These are phyloP conservation scores for Talaromyces adpressus DNA, from an alignment of 495 filamentous ascomycete species.

Conservation along the genomic window DNA sequence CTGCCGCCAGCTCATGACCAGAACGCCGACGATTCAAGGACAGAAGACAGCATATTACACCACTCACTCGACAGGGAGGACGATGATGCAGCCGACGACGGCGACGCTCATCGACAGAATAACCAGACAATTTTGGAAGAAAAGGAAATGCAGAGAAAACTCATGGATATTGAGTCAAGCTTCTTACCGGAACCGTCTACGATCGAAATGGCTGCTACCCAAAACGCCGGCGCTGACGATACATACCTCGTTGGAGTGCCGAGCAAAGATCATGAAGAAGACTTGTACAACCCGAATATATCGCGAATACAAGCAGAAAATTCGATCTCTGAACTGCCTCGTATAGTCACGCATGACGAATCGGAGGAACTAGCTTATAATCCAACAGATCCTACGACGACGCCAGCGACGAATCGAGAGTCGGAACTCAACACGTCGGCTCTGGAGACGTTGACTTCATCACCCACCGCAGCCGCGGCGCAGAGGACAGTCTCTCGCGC, in stretches of 20 bases:
- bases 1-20: slow-evolving; percentile 33
- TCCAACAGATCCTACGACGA: slow-evolving; percentile 16
- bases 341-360: slow-evolving; percentile 33
- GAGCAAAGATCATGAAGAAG: slow-evolving; percentile 3
- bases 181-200: slow-evolving; percentile 55
- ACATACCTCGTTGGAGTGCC: slow-evolving; percentile 35
- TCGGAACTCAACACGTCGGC: slow-evolving; percentile 43
- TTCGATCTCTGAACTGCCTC: slow-evolving; percentile 19
- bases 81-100: slow-evolving; percentile 25
- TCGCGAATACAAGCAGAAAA: slow-evolving; percentile 6
- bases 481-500: slow-evolving; percentile 49
- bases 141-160: slow-evolving; percentile 57
- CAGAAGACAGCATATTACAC: slow-evolving; percentile 18
- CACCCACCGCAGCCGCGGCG: slow-evolving; percentile 58
- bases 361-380: slow-evolving; percentile 15
- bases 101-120: slow-evolving; percentile 15
- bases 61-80: slow-evolving; percentile 28
- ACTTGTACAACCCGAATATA: not conserved
- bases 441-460: slow-evolving; percentile 56
- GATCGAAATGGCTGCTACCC: slow-evolving; percentile 26
- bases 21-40: slow-evolving; percentile 25
- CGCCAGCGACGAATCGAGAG: slow-evolving; percentile 16
- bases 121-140: slow-evolving; percentile 53
- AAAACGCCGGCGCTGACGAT: slow-evolving; percentile 28
- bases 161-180: slow-evolving; percentile 86